phyloP scores from a whole-genome alignment of 768 basidiomycete species.

The Lactifluus pinguis region DNA sequence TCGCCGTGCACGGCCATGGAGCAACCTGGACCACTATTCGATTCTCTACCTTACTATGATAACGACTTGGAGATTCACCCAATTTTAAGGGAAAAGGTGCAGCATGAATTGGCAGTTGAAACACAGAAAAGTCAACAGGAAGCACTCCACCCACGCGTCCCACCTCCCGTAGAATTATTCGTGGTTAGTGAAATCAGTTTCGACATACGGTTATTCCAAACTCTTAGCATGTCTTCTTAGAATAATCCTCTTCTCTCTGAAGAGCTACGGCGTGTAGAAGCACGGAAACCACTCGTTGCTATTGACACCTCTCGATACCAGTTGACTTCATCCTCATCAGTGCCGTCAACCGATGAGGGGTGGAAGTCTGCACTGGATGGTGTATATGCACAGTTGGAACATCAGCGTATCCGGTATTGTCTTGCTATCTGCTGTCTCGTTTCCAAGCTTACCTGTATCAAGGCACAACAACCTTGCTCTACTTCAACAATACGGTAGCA shows the following conservation, averaged over 20 bases:
- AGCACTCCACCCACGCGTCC: slow-evolving; percentile 60
- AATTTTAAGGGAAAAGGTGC: slow-evolving; percentile 62
- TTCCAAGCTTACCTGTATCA: background rate
- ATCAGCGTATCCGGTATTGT: slow-evolving; percentile 68
- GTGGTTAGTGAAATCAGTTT: slow-evolving; percentile 42
- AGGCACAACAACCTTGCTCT: slow-evolving; percentile 81
- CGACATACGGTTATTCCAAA: background rate
- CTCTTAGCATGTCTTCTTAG: slow-evolving; percentile 29
- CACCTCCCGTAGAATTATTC: slow-evolving; percentile 58
- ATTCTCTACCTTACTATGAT: slow-evolving; percentile 92
- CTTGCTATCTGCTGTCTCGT: background rate
- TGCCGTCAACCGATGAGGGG: slow-evolving; percentile 60
- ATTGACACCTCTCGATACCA: slow-evolving; percentile 70
- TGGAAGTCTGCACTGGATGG: slow-evolving; percentile 71
- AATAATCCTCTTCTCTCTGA: slow-evolving; percentile 59
- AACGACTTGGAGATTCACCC: slow-evolving; percentile 80
- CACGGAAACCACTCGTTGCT: slow-evolving; percentile 52
- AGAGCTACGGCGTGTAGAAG: slow-evolving; percentile 67
- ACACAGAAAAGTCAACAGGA: slow-evolving; percentile 42
- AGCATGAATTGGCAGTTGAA: slow-evolving; percentile 67
- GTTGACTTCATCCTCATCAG: slow-evolving; percentile 54
- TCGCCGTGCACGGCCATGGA: background rate
- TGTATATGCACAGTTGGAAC: slow-evolving; percentile 75
- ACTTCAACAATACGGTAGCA: slow-evolving; percentile 77
- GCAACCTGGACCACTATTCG: slow-evolving; percentile 41